Evolutionary conservation across 177 flowering plant species (phyloP), one percentile per base, ranked within the genome.

Genomic region (Vitis hybrid): DNA sequence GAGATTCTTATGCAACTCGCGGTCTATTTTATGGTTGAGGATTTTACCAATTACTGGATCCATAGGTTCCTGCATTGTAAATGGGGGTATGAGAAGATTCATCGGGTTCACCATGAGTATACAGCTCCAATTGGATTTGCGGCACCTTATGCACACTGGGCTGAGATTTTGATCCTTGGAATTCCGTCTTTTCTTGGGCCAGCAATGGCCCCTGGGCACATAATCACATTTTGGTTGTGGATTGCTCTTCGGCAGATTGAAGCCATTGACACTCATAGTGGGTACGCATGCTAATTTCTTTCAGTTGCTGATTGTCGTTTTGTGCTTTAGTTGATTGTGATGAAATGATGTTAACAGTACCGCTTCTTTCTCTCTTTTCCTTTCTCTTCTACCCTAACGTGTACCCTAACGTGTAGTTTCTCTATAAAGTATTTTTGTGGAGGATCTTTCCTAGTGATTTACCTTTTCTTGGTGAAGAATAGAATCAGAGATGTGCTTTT

Each of bases 231-330:
- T 69, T 94, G 97, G 98, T 59, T 88, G 65, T 94, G 98, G 98
- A 85, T 94, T 8, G 84, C 76, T 70, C 72, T 92, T 52, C 80
- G 98, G 76, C 97, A 94, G 82, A 72, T 90, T 15, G 97, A 94
- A 82, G 98, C 98, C n/a, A 90, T 94, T 73, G 98, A 94, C 49
- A 94, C 98, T 0, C 98, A 94, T 77, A 86, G 95, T 66, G 98
- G 98, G 98, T 94, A 88, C 15, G 88, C 78, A 61, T 78, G 70
- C 79, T 70, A 14, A 40, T 32, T 55, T 52, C 46, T 66, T 63
- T n/a, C 24, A 12, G 51, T 65, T 58, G 14, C 14, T 64, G 8
- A 0, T 58, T 66, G 35, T 63, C 35, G 16, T 67, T 60, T 62
- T 67, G 50, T 66, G 18, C 68, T 69, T 61, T 78, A 32, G 12